Percentiles rank a stretch among this genome's conserved stretches.
Evolutionary conservation across 768 basidiomycete species (phyloP).

Genomic region (Suillus fuscotomentosus): DNA sequence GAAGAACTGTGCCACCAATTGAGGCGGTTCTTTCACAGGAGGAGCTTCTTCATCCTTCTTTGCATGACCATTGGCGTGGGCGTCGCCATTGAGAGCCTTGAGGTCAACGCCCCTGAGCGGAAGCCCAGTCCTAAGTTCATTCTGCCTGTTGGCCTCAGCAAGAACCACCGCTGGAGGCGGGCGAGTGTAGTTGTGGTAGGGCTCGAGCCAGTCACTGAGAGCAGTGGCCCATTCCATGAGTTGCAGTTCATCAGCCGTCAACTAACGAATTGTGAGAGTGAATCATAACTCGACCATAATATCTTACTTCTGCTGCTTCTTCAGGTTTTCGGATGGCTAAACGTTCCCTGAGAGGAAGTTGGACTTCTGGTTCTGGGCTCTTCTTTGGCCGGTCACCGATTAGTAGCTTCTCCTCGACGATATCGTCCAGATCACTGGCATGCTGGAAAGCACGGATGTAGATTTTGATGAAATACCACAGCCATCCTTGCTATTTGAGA

Average conservation of each 20-base stretch:
- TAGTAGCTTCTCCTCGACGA: constrained; percentile 76
- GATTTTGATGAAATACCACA: constrained; percentile 66
- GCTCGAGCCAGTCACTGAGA: constrained; percentile 73
- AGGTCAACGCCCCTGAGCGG: constrained; percentile 64
- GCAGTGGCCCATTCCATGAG: constrained; percentile 60
- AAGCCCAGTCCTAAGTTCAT: constrained; percentile 67
- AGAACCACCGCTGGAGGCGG: constrained; percentile 69
- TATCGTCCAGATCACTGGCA: constrained; percentile 78
- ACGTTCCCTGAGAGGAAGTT: constrained; percentile 57
- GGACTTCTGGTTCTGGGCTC: constrained; percentile 46
- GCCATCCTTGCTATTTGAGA: constrained; percentile 61
- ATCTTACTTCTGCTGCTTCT: constrained; percentile 52
- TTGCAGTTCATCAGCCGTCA: constrained; percentile 61
- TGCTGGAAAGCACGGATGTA: constrained; percentile 79
- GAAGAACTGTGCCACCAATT: constrained; percentile 55
- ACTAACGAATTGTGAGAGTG: constrained; percentile 36
- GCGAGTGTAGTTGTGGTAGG: constrained; percentile 71
- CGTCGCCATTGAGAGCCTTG: constrained; percentile 29
- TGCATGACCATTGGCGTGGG: constrained; percentile 41
- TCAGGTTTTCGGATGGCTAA: constrained; percentile 48
- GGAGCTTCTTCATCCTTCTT: constrained; percentile 78
- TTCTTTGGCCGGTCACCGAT: constrained; percentile 80
- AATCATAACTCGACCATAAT: constrained; percentile 4
- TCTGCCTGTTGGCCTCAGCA: constrained; percentile 73
- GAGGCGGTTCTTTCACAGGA: constrained; percentile 59